Evolutionary conservation across 192 early-diverging fungal genomes (phyloP), one percentile per base, ranked within the genome.

Genomic region (Linnemannia elongata): DNA sequence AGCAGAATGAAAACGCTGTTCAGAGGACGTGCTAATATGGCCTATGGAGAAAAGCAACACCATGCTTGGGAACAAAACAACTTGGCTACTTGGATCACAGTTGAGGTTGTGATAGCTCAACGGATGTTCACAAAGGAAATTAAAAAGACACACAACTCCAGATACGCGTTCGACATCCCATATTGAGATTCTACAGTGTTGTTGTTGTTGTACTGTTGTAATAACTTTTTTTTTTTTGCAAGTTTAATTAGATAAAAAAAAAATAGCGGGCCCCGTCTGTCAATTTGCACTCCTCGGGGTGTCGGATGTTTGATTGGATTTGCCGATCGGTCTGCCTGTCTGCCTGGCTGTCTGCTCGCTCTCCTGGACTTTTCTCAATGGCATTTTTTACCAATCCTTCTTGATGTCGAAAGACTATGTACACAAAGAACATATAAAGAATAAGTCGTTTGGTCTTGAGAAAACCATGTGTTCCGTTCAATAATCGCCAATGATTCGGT

Each of bases 341-440:
- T 66, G 30, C 30, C 10, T 33, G 60, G 33, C 60, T 36, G 36
- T 22, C 66, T 70, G 33, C 36, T 35, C 42, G 24, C 44, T 15
- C 60, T 66, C 60, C 60, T 57, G 55, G 55, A 57, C 55, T 17
- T 44, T 54, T 6, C 33, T 44, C 35, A 5, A 44, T 33, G 55
- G 4, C 74, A 72, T 66, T 15, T 6, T 79, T 71, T 93, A 90
- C 97, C 97, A 97, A 73, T 96, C 96, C 89, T 97, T 97, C 91
- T 95, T 96, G 90, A 97, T 97, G 80, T 96, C 95, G 88, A 97
- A 95, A 49, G 88, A 86, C 88, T 89, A 73, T 24, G 52, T 22
- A 87, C 44, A 45, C 44, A 69, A 71, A 39, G 27, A 74, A 55
- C 13, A 20, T 38, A 27, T 52, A 18, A 66, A 15, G n/a, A n/a